Base-by-base conservation (phyloP, 2,329 filamentous ascomycete genomes). In the Anisogramma anomala region DNA sequence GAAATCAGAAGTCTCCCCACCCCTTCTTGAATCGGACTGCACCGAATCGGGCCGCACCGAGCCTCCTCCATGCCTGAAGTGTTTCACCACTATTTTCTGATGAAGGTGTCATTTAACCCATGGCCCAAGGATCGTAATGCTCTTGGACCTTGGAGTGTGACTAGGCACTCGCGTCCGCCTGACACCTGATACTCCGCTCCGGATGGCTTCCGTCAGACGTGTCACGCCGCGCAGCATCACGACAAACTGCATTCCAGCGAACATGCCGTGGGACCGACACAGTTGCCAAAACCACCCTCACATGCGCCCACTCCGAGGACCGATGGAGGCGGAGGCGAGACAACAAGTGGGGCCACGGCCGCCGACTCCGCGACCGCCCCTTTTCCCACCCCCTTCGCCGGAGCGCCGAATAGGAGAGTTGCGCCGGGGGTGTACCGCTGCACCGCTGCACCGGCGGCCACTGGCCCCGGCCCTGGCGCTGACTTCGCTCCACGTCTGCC, bases 331-430 rank as follows among this genome's bases (percentile, higher is more conserved):
- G 15, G 4, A 31, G 28, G 7, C 11, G 4, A 27, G 25, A 27
- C 4, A 31, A 31, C n/a, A 14, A 15, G 28, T 31, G 28, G 28
- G 28, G 28, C 42, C 38, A 30, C 33, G 44, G 44, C 44, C 44
- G 37, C 44, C 41, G 44, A 38, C 26, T 39, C 28, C 38, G 34
- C 36, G 44, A 41, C 44, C 44, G 33, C 23, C 17, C 20, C 10
- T 10, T 18, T 13, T 15, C 23, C 15, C n/a, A n/a, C n/a, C n/a
- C 17, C 27, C 28, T 11, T 26, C n/a, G 41, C 36, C 36, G 42
- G 33, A 22, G 17, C 36, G 44, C 44, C 44, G 44, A 46, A 46
- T 46, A 28, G 38, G 41, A 46, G 26, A 17, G 6, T 33, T 31
- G 34, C 36, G 35, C 41, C 36, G 44, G 37, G 30, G 28, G 26